A percentile compares a stretch with the other conserved stretches of the same genome.
Evolutionary conservation across 2,329 filamentous ascomycete species (phyloP).

Genomic region (Fusarium transvaalense): DNA sequence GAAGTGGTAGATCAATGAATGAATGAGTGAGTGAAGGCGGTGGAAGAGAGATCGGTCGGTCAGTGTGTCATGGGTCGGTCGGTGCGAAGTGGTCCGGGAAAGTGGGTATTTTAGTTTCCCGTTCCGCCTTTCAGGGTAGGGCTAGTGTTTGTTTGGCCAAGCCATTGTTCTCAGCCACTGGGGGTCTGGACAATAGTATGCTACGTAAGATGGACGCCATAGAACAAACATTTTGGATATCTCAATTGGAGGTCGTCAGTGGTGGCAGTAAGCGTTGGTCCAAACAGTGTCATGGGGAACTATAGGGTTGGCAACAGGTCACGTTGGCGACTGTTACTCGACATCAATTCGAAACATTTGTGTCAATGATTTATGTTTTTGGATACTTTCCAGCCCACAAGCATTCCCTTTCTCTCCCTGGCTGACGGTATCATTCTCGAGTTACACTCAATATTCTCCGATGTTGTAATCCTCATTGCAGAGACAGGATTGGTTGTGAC

Average conservation of each 20-base stretch:
- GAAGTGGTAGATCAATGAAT: background rate
- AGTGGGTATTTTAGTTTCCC: constrained; percentile 30
- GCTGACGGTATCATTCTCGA: background rate
- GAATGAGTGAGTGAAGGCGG: constrained; percentile 16
- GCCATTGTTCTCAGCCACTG: constrained; percentile 14
- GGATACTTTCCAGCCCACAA: background rate
- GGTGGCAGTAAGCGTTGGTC: background rate
- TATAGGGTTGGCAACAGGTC: background rate
- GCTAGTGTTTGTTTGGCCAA: constrained; percentile 14
- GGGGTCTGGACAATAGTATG: background rate
- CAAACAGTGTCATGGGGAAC: background rate
- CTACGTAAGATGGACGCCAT: background rate
- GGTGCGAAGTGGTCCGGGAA: constrained; percentile 16
- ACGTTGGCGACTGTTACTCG: too few species aligned
- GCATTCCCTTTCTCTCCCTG: background rate
- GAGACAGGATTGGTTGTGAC: constrained; percentile 2
- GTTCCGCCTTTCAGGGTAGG: constrained; percentile 16
- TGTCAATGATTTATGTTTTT: too few species aligned
- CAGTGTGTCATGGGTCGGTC: constrained; percentile 18
- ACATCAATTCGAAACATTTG: background rate
- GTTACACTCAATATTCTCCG: background rate
- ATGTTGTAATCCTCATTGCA: background rate
- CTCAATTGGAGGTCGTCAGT: background rate
- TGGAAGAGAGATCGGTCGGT: constrained; percentile 4
- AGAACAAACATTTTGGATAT: background rate